These are phyloP conservation scores for Cyberlindnera americana DNA, from an alignment of 805 yeast genomes.

Conservation along the genomic window DNA sequence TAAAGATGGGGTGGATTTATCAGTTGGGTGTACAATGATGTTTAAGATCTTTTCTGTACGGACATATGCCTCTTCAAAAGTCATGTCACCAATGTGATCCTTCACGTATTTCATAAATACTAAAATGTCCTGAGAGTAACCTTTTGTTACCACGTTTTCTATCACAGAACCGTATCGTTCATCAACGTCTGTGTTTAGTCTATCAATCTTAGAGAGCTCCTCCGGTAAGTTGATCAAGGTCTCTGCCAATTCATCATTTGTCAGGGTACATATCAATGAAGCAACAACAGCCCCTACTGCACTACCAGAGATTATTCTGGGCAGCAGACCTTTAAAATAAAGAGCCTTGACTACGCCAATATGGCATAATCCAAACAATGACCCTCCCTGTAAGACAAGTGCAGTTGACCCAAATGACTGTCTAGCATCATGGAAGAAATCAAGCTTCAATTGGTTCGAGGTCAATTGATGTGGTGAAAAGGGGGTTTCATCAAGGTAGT, in stretches of 20 bases:
- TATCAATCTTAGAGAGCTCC: conserved; percentile 38
- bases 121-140: conserved; percentile 83
- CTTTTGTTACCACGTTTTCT: conserved; percentile 71
- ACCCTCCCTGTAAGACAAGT: conserved; percentile 88
- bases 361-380: conserved; percentile 91
- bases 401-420: conserved; percentile 92
- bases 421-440: conserved; percentile 80
- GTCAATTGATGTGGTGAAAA: conserved; percentile 30
- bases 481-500: conserved; percentile 44
- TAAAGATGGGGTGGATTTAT: conserved; percentile 63
- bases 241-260: conserved; percentile 56
- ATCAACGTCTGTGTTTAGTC: conserved; percentile 50
- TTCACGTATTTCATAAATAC: conserved; percentile 76
- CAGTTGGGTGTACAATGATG: conserved; percentile 80
- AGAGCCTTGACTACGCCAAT: conserved; percentile 87
- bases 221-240: conserved; percentile 39
- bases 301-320: conserved; percentile 84
- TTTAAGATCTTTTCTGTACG: conserved; percentile 77
- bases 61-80: conserved; percentile 90
- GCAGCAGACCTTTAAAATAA: conserved; percentile 70
- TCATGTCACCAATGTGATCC: conserved; percentile 71
- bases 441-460: conserved; percentile 53
- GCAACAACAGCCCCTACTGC: conserved; percentile 95
- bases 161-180: conserved; percentile 64
- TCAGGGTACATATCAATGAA: conserved; percentile 71